Percentiles rank a stretch among this genome's conserved stretches.
phyloP scores from a whole-genome alignment of 2,329 filamentous ascomycete species.

The Polytolypa hystricis region DNA sequence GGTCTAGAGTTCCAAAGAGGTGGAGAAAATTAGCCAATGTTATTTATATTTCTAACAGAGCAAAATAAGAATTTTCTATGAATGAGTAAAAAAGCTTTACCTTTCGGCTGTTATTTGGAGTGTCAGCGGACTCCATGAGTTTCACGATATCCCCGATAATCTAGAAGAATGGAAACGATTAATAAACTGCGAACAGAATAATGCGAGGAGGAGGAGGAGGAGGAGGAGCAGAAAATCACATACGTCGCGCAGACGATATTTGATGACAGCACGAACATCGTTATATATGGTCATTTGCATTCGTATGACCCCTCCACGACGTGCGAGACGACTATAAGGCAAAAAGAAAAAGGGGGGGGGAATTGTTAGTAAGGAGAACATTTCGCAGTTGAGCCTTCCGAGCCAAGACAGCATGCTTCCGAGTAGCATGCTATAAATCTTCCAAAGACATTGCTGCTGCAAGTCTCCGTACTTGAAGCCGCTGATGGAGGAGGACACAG shows the following conservation, averaged over 20 bases:
- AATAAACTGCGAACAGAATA: background rate
- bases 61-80: background rate
- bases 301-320: slow-evolving; percentile 22
- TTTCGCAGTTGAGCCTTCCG: background rate
- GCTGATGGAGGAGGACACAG: slow-evolving; percentile 1
- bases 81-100: background rate
- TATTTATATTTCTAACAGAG: background rate
- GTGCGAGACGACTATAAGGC: slow-evolving; percentile 22
- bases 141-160: background rate
- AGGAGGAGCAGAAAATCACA: background rate
- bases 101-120: background rate
- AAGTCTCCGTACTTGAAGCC: background rate
- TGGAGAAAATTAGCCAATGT: background rate
- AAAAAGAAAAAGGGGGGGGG: slow-evolving; percentile 7
- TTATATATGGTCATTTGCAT: slow-evolving; percentile 23
- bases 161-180: background rate
- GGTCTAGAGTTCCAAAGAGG: slow-evolving; percentile 6
- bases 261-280: slow-evolving; percentile 15
- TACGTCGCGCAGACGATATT: slow-evolving; percentile 10
- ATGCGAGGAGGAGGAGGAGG: background rate
- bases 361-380: slow-evolving; percentile 3
- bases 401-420: no score
- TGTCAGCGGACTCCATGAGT: background rate
- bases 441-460: background rate
- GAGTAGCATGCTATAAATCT: background rate